Evolutionary conservation across 1,139 yeast species (phyloP), one percentile per base, ranked within the genome.

Genomic region (Hansenula lynferdii): DNA sequence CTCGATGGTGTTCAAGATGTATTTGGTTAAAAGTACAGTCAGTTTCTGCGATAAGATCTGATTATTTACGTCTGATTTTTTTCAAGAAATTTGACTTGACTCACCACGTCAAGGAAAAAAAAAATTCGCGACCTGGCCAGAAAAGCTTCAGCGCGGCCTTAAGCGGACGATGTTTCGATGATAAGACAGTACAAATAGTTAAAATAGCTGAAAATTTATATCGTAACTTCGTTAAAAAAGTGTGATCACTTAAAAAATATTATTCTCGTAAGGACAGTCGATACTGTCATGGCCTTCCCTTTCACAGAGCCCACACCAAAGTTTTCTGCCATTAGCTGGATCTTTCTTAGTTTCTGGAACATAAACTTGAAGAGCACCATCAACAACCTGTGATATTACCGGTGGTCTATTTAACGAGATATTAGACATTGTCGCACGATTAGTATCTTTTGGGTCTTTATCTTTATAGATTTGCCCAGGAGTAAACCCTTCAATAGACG

Each of bases 281-380:
- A 80, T 68, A 48, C 94, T 82, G 41, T 79, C 83, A 56, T 90
- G 97, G 1, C 97, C 97, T 37, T 77, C 81, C 40, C 87, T 67
- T 60, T 90, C 97, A 63, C 97, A 90, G 37, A 87, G 68, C 0
- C 95, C 96, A 64, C 97, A 90, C 95, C 96, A 90, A 50, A 78
- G 71, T 18, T 65, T 67, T 36, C 87, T 71, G 1, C 96, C 96
- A 1, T 77, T 77, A 6, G 90, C 71, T 1, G 92, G 84, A 55
- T 86, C 96, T 27, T 67, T 67, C 1, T 49, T 67, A 1, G 49
- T 51, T 4, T 61, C 61, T 0, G 87, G 85, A 37, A 64, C 60
- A 43, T 73, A 80, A 2, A 80, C 65, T 15, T 83, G 82, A 35
- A 77, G 58, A 6, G 69, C 66, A 3, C 69, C 70, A 37, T 51